Conservation (phyloP, 129 eudicot species). For the Silybum marianum region DNA sequence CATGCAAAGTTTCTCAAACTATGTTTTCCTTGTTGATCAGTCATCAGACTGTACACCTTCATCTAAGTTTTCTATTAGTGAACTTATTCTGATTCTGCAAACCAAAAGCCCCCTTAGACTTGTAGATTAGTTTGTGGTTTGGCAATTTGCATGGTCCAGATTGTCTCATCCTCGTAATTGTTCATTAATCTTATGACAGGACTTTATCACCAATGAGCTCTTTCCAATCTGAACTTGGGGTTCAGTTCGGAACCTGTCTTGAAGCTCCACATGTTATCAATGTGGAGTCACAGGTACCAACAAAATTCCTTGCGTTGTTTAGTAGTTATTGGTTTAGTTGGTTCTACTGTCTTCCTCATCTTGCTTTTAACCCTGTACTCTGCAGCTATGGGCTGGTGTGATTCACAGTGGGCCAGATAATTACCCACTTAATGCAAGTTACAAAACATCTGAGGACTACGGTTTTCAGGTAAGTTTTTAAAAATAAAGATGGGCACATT, state of each 20-base stretch:
- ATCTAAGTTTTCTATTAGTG: background rate
- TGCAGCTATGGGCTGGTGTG: constrained; percentile 82
- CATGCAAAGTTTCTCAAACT: constrained; percentile 5
- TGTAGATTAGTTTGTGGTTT: background rate
- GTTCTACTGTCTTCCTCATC: constrained; percentile 9
- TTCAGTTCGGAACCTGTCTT: constrained; percentile 75
- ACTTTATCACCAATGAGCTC: constrained; percentile 90
- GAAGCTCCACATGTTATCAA: constrained; percentile 97
- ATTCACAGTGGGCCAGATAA: constrained; percentile 70
- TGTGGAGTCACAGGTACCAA: constrained; percentile 72
- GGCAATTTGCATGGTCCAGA: background rate
- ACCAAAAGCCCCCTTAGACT: background rate
- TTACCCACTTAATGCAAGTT: constrained; percentile 88
- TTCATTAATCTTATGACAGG: constrained; percentile 38
- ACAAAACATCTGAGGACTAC: constrained; percentile 70
- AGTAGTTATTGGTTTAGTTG: background rate
- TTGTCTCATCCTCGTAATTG: constrained; percentile 7
- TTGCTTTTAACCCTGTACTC: constrained; percentile 13
- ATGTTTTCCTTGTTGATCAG: background rate
- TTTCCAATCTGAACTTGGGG: constrained; percentile 95
- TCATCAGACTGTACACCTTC: background rate
- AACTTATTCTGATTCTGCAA: background rate
- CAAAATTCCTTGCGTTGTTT: background rate
- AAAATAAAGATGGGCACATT: constrained; percentile 13
- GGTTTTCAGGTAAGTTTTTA: constrained; percentile 64